Base-by-base conservation (phyloP, 768 basidiomycete genomes). In the Baorangia bicolor region DNA sequence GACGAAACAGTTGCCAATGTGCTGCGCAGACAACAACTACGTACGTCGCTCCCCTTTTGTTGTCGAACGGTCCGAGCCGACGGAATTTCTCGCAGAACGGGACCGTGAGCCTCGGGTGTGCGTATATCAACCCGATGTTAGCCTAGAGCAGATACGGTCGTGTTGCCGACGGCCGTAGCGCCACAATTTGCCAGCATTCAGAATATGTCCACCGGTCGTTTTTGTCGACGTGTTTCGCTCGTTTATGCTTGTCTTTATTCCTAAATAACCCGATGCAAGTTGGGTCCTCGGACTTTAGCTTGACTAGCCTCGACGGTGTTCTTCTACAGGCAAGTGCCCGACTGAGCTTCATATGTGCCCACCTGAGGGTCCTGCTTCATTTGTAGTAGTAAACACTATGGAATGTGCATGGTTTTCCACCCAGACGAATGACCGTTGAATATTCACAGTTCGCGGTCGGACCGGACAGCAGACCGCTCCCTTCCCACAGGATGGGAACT, bases 11-110 rank as follows among this genome's bases (percentile, higher is more conserved):
- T 3, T 41, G 4, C 57, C 62, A 1, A 5, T 63, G 28, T 63
- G 62, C 39, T 63, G 61, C 37, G 35, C 46, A 16, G 57, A 63
- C 42, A 50, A 59, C 21, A 59, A 27, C 49, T 55, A 59, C 23
- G 61, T 64, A 31, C 25, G 55, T 55, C 18, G 8, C 13, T 21
- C 20, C 7, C 16, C 14, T 35, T 28, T 49, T 23, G 14, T 40
- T 21, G 12, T 23, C 18, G 18, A 10, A 25, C 5, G 9, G 23
- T 38, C 31, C 41, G 13, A 13, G 13, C n/a, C 47, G 31, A 63
- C 30, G 8, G 21, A 48, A 33, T 45, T 25, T 4, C 12, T 21
- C 4, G n/a, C 18, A 60, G 58, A 56, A 60, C 14, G 55, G 55
- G 21, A 35, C 46, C 14, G 5, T 60, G 21, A 59, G 52, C 38